Base-by-base conservation (phyloP, 345 rosid species). In the Hibiscus mutabilis region DNA sequence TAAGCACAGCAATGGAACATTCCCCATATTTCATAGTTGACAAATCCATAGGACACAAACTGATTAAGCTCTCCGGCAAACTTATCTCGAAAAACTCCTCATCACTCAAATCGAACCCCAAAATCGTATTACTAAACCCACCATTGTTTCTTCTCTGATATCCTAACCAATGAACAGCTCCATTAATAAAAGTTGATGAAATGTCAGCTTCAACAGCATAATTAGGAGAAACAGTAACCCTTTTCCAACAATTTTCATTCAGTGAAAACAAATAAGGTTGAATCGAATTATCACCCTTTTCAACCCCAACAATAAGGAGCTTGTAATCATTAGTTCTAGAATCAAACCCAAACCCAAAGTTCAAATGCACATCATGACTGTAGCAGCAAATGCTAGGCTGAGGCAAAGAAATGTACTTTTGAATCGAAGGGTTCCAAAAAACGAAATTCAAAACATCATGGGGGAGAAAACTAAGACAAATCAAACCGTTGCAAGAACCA, bases 261-360 rank as follows among this genome's bases (percentile, higher is more conserved):
- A 49, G 6, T 3, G 53, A 49, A 49, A 49, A 49, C 53, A 49
- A 49, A 49, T 3, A 49, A 14, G 53, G 11, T 60, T 60, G 19
- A 27, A 33, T 60, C 40, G 2, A 15, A 60, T 9, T 27, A 27
- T 27, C 64, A 60, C 4, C 11, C 2, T 59, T 25, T 13, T 27
- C 63, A 25, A 25, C 14, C 0, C 11, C 25, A 35, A n/a, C 15
- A 8, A 33, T 10, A 33, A 62, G 47, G 9, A 62, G 7, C 15
- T 63, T 63, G 49, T 37, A 37, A 19, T 63, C 67, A 35, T 19
- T 35, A 1, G 3, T 63, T 63, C 16, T 10, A 9, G 49, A 37
- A 63, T 63, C 49, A 63, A 63, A 63, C 49, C 67, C 67, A 63
- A 63, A 63, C 40, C 67, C 67, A 7, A 9, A n/a, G n/a, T n/a